A percentile compares a stretch with the other conserved stretches of the same genome.
These are phyloP conservation scores for Akanthomyces lecanii DNA, from an alignment of 2,329 filamentous ascomycete genomes.

Conservation along the genomic window DNA sequence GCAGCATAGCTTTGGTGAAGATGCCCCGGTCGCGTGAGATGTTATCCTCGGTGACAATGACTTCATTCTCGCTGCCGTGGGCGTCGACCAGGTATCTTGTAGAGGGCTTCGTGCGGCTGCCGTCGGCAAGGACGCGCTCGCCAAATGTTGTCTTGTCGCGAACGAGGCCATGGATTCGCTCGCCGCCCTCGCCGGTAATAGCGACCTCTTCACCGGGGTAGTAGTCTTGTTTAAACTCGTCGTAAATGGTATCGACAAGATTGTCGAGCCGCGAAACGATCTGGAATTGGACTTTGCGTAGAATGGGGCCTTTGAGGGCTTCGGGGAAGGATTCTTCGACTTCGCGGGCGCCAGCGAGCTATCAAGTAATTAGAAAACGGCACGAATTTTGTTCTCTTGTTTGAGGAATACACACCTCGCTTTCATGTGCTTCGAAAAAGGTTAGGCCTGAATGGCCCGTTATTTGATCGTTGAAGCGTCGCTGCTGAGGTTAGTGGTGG, in stretches of 20 bases:
- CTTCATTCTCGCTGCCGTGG: constrained; percentile 66
- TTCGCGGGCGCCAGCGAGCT: constrained; percentile 77
- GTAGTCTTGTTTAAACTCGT: constrained; percentile 83
- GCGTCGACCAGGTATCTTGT: constrained; percentile 79
- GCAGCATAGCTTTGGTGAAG: constrained; percentile 91
- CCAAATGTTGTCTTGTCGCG: constrained; percentile 81
- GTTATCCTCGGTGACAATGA: constrained; percentile 74
- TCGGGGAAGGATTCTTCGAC: constrained; percentile 92
- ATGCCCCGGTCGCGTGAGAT: constrained; percentile 83
- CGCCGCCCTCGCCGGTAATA: constrained; percentile 64
- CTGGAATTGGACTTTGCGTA: constrained; percentile 88
- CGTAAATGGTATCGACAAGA: constrained; percentile 62
- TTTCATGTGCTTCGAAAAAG: constrained; percentile 88
- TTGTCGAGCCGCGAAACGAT: constrained; percentile 86
- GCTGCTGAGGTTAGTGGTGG: constrained; percentile 44
- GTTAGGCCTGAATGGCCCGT: constrained; percentile 87
- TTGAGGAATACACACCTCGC: constrained; percentile 63
- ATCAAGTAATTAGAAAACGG: constrained; percentile 13
- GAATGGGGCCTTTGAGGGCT: constrained; percentile 81
- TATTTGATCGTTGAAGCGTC: constrained; percentile 91
- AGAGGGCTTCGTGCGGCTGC: constrained; percentile 64
- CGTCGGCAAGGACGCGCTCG: constrained; percentile 56
- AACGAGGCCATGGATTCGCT: constrained; percentile 68
- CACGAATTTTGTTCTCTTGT: background rate
- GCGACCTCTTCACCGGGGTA: constrained; percentile 84